These are phyloP conservation scores for Kappamyces sp. DNA, from an alignment of 192 early-diverging fungal genomes.

Conservation along the genomic window DNA sequence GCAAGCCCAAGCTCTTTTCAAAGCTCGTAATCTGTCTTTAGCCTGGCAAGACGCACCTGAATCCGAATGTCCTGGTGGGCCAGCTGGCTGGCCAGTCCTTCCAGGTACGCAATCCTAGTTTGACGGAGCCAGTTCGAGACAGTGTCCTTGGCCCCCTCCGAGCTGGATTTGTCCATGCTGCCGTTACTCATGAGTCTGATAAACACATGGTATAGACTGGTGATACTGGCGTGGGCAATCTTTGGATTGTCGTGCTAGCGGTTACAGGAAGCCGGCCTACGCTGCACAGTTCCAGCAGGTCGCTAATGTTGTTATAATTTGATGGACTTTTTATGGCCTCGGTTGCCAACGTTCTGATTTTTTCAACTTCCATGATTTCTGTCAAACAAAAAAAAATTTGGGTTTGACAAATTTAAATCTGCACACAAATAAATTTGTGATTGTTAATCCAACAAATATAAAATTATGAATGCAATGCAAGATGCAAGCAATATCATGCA, in stretches of 20 bases:
- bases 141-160: conserved; percentile 42
- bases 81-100: conserved; percentile 47
- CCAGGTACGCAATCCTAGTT: conserved; percentile 66
- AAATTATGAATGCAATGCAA: too few species aligned
- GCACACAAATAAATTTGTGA: too few species aligned
- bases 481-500: too few species aligned
- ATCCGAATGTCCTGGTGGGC: conserved; percentile 60
- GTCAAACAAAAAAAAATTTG: too few species aligned
- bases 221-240: conserved; percentile 61
- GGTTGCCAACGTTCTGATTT: too few species aligned
- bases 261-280: too few species aligned
- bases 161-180: conserved; percentile 18
- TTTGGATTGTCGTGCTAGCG: background rate
- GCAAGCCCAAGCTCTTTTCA: conserved; percentile 63
- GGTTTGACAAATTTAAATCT: too few species aligned
- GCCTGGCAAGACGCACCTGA: conserved; percentile 42
- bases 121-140: conserved; percentile 71
- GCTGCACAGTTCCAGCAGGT: too few species aligned
- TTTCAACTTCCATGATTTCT: too few species aligned
- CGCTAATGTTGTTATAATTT: too few species aligned
- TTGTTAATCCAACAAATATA: too few species aligned
- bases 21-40: conserved; percentile 56
- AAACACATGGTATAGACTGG: conserved; percentile 70
- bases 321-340: too few species aligned
- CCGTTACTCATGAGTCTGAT: conserved; percentile 31